phyloP scores from a whole-genome alignment of 2,329 filamentous ascomycete genomes.

The Aspergillus sp. region DNA sequence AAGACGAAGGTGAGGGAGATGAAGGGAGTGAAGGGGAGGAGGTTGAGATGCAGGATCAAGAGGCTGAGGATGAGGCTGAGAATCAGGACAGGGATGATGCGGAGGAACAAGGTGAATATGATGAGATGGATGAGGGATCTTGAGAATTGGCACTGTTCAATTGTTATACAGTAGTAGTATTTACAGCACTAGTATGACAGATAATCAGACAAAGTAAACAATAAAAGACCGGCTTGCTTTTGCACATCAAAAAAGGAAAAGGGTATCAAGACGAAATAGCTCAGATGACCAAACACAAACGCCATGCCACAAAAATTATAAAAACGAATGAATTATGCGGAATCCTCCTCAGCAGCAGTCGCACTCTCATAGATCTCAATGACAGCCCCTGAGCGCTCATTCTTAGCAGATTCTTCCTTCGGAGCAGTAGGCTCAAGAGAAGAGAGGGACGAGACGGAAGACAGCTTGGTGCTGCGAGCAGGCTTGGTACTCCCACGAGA shows the following conservation, averaged over 20 bases:
- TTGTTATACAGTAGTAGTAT: background rate
- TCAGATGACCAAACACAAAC: background rate
- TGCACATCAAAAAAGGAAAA: background rate
- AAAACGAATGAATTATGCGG: background rate
- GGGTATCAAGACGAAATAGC: background rate
- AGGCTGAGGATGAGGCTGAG: slow-evolving; percentile 12
- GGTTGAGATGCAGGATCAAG: slow-evolving; percentile 23
- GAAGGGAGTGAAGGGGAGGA: slow-evolving; percentile 26
- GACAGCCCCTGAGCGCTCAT: slow-evolving; percentile 45
- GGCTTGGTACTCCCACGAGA: slow-evolving; percentile 2
- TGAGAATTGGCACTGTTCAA: slow-evolving; percentile 1
- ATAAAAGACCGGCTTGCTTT: too few species aligned
- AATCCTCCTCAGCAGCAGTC: slow-evolving; percentile 52
- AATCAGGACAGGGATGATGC: slow-evolving; percentile 8
- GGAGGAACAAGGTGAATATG: slow-evolving; percentile 10
- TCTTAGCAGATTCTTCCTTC: slow-evolving; percentile 44
- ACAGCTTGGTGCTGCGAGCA: slow-evolving; percentile 13
- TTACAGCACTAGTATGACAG: background rate
- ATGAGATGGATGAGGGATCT: slow-evolving; percentile 6
- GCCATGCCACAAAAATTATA: background rate
- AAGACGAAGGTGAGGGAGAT: slow-evolving; percentile 15
- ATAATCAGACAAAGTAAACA: background rate
- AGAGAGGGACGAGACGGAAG: slow-evolving; percentile 21
- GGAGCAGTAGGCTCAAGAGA: slow-evolving; percentile 14
- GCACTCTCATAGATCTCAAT: slow-evolving; percentile 66